Base-by-base conservation (phyloP, 208 protist species). In the Acanthamoeba healyi region DNA sequence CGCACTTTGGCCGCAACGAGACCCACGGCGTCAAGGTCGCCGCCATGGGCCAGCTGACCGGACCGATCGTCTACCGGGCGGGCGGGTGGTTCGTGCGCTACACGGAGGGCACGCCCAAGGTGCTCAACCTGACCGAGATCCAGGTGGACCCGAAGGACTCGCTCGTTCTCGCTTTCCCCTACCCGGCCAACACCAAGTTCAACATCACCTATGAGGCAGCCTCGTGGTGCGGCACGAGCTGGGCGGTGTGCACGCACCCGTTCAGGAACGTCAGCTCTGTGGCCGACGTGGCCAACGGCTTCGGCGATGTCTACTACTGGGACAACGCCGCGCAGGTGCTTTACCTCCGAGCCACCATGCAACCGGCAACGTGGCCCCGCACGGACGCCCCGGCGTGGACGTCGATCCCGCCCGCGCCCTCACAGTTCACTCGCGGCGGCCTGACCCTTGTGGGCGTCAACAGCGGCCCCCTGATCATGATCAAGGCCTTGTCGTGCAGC, bases 271-370 rank as follows among this genome's bases (percentile, higher is more conserved):
- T 79, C 36, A 79, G 34, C 70, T 79, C 70, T 10, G 70, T 49
- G 34, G 34, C 36, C 34, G 34, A 40, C 22, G 70, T 79, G 5
- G 1, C 3, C 70, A 79, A 79, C 70, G 70, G 70, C 12, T 79
- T 79, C 19, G 70, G 70, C 70, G 70, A 79, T 38, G 70, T 79
- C 70, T 79, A 79, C 70, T 79, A 29, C 40, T 79, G 70, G 70
- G 34, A 79, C 40, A 79, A 79, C 22, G 12, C 70, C 0, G 70
- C 70, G 1, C 70, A 24, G 0, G 34, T 79, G 70, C 70, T 79
- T 6, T 79, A 79, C 40, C 0, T 79, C 70, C 70, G 70, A 26
- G 70, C 70, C 70, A 79, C 70, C 70, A 79, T 79, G 70, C 70
- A 79, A 38, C 29, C 34, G 70, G 3, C 70, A 26, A 1, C 10